Conservation (phyloP, 768 basidiomycete genomes). For the Daedaleopsis nitida region DNA sequence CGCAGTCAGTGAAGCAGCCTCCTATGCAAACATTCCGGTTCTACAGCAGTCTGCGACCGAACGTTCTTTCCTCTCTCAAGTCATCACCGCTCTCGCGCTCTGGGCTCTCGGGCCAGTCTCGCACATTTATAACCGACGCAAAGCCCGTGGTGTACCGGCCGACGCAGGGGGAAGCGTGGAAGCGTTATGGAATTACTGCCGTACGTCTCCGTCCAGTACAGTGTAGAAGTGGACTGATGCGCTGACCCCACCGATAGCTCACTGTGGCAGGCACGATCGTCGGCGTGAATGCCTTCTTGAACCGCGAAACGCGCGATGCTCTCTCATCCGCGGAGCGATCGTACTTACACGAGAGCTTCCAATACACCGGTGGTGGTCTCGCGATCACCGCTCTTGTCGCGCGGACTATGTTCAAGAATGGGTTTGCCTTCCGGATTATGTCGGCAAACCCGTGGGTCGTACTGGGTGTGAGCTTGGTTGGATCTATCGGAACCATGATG, state of each 20-base stretch:
- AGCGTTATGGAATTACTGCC: conserved; percentile 52
- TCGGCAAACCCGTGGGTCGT: conserved; percentile 86
- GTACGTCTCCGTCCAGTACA: conserved; percentile 36
- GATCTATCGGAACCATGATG: conserved; percentile 85
- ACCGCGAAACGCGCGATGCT: conserved; percentile 76
- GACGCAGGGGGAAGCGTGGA: conserved; percentile 46
- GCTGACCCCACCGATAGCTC: conserved; percentile 41
- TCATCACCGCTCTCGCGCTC: conserved; percentile 25
- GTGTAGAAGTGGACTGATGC: not conserved
- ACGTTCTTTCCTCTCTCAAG: conserved; percentile 33
- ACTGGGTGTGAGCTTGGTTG: conserved; percentile 76
- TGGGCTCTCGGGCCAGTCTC: conserved; percentile 35
- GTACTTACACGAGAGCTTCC: conserved; percentile 77
- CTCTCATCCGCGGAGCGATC: conserved; percentile 63
- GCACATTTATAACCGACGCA: conserved; percentile 54
- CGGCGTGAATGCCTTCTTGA: conserved; percentile 63
- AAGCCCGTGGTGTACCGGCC: conserved; percentile 38
- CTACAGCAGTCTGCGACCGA: conserved; percentile 36
- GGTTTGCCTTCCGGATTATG: conserved; percentile 74
- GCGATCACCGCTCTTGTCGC: conserved; percentile 78
- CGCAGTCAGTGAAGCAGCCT: conserved; percentile 23
- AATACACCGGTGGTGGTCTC: conserved; percentile 82
- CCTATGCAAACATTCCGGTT: conserved; percentile 26
- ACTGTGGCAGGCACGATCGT: conserved; percentile 74
- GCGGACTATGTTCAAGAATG: conserved; percentile 71